A percentile compares a stretch with the other conserved stretches of the same genome.
Conservation (phyloP, 2,329 filamentous ascomycete genomes). For the Colletotrichum tofieldiae region DNA sequence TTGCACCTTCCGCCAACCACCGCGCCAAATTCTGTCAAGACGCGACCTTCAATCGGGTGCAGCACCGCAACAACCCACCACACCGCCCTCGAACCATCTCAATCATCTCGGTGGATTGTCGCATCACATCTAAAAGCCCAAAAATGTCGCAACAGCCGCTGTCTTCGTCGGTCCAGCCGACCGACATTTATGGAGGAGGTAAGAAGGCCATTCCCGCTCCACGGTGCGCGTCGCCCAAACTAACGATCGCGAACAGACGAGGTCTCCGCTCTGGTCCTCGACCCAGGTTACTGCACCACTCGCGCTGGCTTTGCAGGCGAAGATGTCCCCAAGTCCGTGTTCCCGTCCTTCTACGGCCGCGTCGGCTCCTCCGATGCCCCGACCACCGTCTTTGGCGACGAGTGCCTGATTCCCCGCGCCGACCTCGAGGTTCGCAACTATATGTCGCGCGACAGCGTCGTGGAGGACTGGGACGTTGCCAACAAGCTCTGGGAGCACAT, state of each 20-base stretch:
- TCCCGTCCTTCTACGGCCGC: constrained; percentile 90
- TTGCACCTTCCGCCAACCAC: constrained; percentile 42
- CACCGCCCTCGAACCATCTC: constrained; percentile 15
- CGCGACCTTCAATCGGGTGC: constrained; percentile 36
- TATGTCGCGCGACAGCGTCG: constrained; percentile 88
- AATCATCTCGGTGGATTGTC: constrained; percentile 29
- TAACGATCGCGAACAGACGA: constrained; percentile 76
- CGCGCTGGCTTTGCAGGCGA: constrained; percentile 98
- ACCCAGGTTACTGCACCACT: constrained; percentile 91
- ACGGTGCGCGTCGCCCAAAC: constrained; percentile 24
- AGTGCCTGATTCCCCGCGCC: constrained; percentile 83
- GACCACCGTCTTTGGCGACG: constrained; percentile 86
- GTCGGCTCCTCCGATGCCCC: constrained; percentile 65
- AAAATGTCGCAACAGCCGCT: constrained; percentile 71
- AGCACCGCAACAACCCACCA: constrained; percentile 37
- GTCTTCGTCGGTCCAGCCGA: constrained; percentile 70
- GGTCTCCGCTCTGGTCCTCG: constrained; percentile 95
- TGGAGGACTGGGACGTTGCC: constrained; percentile 97
- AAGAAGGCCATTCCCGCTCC: constrained; percentile 43
- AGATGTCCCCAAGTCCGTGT: constrained; percentile 94
- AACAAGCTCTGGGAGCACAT: constrained; percentile 93
- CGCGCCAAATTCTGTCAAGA: constrained; percentile 33
- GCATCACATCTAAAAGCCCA: constrained; percentile 26
- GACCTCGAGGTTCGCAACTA: constrained; percentile 92
- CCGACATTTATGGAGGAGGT: constrained; percentile 77